Evolutionary conservation across 345 rosid species (phyloP).

Genomic region (Boechera divaricarpa): DNA sequence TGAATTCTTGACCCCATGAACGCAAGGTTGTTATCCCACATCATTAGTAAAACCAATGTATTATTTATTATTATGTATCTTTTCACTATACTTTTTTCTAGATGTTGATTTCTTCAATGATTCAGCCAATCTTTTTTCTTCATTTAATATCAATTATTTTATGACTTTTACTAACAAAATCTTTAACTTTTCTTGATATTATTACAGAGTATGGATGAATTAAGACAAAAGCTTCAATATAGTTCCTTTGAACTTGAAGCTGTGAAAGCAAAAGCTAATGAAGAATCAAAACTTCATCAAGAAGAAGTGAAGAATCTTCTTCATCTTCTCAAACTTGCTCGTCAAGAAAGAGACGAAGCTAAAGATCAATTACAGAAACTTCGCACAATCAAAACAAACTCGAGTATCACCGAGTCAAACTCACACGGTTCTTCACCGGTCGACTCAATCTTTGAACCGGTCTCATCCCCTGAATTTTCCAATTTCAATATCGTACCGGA

Average conservation of each 20-base stretch:
- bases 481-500: slow-evolving; percentile 54
- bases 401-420: slow-evolving; percentile 85
- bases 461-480: slow-evolving; percentile 72
- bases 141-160: slow-evolving; percentile 19
- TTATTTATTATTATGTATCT: slow-evolving; percentile 4
- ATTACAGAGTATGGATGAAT: slow-evolving; percentile 65
- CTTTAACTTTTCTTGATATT: neutral
- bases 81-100: slow-evolving; percentile 25
- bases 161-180: slow-evolving; percentile 24
- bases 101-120: slow-evolving; percentile 41
- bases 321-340: slow-evolving; percentile 62
- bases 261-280: slow-evolving; percentile 63
- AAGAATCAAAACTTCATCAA: slow-evolving; percentile 58
- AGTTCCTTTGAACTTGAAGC: slow-evolving; percentile 66
- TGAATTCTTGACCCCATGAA: slow-evolving; percentile 42
- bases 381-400: slow-evolving; percentile 58
- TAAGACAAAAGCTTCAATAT: slow-evolving; percentile 72
- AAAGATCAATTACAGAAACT: slow-evolving; percentile 64
- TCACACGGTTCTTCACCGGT: slow-evolving; percentile 75
- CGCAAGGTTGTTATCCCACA: slow-evolving; percentile 42
- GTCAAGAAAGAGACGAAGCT: slow-evolving; percentile 87
- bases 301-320: slow-evolving; percentile 56
- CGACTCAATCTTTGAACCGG: slow-evolving; percentile 73
- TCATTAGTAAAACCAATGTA: slow-evolving; percentile 23
- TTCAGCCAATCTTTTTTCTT: slow-evolving; percentile 8